phyloP scores from a whole-genome alignment of 345 rosid genomes.

The Lumnitzera racemosa region DNA sequence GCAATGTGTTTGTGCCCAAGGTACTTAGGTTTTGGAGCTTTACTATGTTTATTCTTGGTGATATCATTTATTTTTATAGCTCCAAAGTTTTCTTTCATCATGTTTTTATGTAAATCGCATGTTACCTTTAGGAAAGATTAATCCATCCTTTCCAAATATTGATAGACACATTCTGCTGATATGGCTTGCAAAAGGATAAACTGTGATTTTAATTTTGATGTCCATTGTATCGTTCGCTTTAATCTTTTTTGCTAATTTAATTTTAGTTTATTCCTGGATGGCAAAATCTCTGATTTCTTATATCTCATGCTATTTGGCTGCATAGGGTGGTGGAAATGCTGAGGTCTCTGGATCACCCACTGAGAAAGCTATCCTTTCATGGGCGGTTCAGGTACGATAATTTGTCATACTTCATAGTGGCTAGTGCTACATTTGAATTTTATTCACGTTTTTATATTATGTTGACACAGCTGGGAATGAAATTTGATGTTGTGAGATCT shows the following conservation, averaged over 20 bases:
- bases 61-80: too few species aligned
- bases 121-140: too few species aligned
- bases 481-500: constrained; percentile 67
- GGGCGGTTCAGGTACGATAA: constrained; percentile 73
- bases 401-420: constrained; percentile 2
- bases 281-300: not conserved
- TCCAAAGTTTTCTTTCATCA: too few species aligned
- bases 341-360: constrained; percentile 97
- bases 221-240: too few species aligned
- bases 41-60: not conserved
- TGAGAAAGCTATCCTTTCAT: constrained; percentile 88
- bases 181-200: too few species aligned
- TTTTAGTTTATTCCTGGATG: too few species aligned
- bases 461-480: constrained; percentile 83
- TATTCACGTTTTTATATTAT: constrained; percentile 6
- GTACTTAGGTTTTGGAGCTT: constrained; percentile 20
- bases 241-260: too few species aligned
- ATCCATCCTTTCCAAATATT: too few species aligned
- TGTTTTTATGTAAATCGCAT: too few species aligned
- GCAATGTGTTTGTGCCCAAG: constrained; percentile 75
- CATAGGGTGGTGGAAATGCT: constrained; percentile 65
- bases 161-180: too few species aligned
- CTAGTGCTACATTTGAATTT: not conserved
- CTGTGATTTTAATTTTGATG: too few species aligned
- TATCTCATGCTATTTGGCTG: not conserved